These are phyloP conservation scores for Gaeumannomyces sp. DNA, from an alignment of 2,329 filamentous ascomycete genomes.

Conservation along the genomic window DNA sequence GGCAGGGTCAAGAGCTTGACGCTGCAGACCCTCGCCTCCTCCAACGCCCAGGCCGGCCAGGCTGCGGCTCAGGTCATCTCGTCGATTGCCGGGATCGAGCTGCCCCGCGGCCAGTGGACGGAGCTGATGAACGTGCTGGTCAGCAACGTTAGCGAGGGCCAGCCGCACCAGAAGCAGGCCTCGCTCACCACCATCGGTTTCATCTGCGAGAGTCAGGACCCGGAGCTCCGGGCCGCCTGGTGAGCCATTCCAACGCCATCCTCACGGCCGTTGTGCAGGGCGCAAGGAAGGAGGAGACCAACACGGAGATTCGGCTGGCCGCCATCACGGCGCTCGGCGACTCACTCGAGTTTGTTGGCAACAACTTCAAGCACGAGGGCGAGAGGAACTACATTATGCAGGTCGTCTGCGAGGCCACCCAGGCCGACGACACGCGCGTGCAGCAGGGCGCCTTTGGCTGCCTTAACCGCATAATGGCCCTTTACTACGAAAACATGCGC, in stretches of 20 bases:
- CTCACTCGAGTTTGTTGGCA: constrained; percentile 93
- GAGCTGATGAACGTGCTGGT: constrained; percentile 87
- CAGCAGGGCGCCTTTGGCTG: constrained; percentile 96
- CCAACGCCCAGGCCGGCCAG: constrained; percentile 75
- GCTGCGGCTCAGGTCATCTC: constrained; percentile 93
- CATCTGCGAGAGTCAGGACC: constrained; percentile 93
- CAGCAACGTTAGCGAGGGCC: constrained; percentile 83
- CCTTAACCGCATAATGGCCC: constrained; percentile 94
- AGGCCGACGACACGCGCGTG: constrained; percentile 83
- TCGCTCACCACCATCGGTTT: constrained; percentile 96
- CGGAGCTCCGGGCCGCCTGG: constrained; percentile 75
- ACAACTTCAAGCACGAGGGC: constrained; percentile 98
- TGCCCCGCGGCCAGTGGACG: constrained; percentile 87
- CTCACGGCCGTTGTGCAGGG: constrained; percentile 96
- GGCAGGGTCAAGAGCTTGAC: constrained; percentile 80
- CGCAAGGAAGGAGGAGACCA: constrained; percentile 91
- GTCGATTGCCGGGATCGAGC: constrained; percentile 88
- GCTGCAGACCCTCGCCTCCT: constrained; percentile 78
- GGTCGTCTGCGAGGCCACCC: constrained; percentile 97
- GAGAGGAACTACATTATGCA: constrained; percentile 99
- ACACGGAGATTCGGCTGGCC: constrained; percentile 81
- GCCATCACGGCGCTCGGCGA: constrained; percentile 93
- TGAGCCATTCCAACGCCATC: constrained; percentile 92
- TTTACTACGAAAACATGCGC: constrained; percentile 99
- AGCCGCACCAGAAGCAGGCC: constrained; percentile 84